Conservation (phyloP, 352 stramenopile genomes). For the Globisporangium recalcitrans region DNA sequence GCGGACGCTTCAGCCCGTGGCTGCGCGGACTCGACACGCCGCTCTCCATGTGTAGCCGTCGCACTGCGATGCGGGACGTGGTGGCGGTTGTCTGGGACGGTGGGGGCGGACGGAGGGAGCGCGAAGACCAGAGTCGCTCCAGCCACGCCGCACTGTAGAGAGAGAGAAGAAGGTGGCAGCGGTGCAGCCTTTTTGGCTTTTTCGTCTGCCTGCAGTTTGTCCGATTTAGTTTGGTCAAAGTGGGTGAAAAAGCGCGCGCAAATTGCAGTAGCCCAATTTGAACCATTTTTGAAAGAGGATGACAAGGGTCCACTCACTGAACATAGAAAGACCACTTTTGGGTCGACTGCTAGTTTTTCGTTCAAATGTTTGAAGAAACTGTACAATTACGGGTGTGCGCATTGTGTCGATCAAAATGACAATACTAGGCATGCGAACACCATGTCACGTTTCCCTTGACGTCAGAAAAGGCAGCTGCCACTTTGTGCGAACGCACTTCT, state of each 20-base stretch:
- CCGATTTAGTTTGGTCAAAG: too few species aligned
- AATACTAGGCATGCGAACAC: background rate
- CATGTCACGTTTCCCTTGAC: background rate
- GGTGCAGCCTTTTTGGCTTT: background rate
- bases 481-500: background rate
- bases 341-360: too few species aligned
- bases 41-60: slow-evolving; percentile 14
- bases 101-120: background rate
- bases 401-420: background rate
- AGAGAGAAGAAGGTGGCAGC: background rate
- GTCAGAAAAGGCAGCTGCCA: background rate
- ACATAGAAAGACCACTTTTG: too few species aligned
- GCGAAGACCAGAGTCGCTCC: background rate
- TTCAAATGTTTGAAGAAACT: background rate
- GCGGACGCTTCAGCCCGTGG: background rate
- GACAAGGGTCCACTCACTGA: too few species aligned
- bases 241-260: too few species aligned
- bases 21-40: background rate
- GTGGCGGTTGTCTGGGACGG: background rate
- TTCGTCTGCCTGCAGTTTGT: too few species aligned
- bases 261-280: too few species aligned
- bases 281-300: too few species aligned
- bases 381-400: background rate
- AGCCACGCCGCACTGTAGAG: background rate
- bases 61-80: slow-evolving; percentile 14